Evolutionary conservation across 139 green algal genomes (phyloP), one percentile per base, ranked within the genome.

Genomic region (Tetradesmus obliquus): DNA sequence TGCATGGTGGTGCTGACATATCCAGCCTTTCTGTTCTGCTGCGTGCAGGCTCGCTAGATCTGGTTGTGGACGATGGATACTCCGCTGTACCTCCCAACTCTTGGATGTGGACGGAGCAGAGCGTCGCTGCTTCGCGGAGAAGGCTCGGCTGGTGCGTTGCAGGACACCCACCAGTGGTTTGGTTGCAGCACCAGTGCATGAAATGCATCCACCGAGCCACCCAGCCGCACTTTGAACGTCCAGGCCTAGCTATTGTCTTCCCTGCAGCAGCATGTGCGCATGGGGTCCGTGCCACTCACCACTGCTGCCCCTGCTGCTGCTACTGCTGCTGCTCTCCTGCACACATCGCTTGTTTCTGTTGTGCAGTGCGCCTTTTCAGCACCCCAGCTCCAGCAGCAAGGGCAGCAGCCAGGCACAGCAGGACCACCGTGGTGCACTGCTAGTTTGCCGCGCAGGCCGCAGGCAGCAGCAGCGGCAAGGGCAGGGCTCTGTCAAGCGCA

Each of bases 101-200:
- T 32, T 89, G 84, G 84, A 89, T 89, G 13, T 89, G 84, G 84
- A 80, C 57, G 13, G 84, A 89, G 60, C 84, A 66, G 80, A 60
- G 10, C 51, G 45, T 60, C 51, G 80, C 45, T 17, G 80, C 80
- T 45, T 58, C 32, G 20, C 80, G 53, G 1, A 57, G 17, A 17
- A 66, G 53, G 53, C 80, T 66, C n/a, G 17, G 45, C 17, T 86
- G 53, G 53, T 86, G 53, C 32, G 53, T 66, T 10, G 76, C 24
- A 83, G 24, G 76, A 83, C 13, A 83, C 5, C 76, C 24, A 3
- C 76, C 24, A 53, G 6, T 17, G 19, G 24, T 55, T 15, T 12
- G 2, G 19, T 51, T 17, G 15, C 76, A 83, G 32, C 76, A 54
- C 24, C 76, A 53, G 2, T 13, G 32, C 7, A 2, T 55, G 24